These are phyloP conservation scores for Angomonas deanei DNA, from an alignment of 208 protist species.

Conservation along the genomic window DNA sequence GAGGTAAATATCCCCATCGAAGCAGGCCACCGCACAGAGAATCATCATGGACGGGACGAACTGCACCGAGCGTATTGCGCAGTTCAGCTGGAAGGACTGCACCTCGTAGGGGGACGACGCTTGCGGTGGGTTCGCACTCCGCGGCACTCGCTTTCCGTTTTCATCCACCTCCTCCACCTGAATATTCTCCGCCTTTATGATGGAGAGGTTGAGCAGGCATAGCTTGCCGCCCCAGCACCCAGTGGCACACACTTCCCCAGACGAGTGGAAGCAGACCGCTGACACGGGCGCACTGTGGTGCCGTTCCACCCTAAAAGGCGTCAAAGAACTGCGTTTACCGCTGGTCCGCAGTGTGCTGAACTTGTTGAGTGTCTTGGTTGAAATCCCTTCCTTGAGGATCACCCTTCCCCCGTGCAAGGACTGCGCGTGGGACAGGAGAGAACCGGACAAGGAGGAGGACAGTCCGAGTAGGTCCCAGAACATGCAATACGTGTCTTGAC, in stretches of 20 bases:
- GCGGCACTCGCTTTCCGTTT: background rate
- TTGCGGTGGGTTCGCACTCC: background rate
- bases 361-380: conserved; percentile 1
- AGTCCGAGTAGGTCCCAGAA: conserved; percentile 38
- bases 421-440: conserved; percentile 3
- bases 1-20: conserved; percentile 47
- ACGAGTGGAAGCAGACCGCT: conserved; percentile 51
- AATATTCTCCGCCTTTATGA: background rate
- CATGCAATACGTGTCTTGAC: conserved; percentile 51
- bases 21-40: conserved; percentile 67
- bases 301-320: conserved; percentile 38
- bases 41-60: conserved; percentile 65
- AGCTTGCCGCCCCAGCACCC: conserved; percentile 67
- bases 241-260: conserved; percentile 66
- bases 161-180: background rate
- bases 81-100: conserved; percentile 6
- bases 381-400: background rate
- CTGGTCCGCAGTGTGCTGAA: conserved; percentile 4
- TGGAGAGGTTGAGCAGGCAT: conserved; percentile 39
- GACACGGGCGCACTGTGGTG: conserved; percentile 61
- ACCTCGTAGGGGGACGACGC: conserved; percentile 11
- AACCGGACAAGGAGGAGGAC: conserved; percentile 8
- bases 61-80: conserved; percentile 45
- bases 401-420: background rate
- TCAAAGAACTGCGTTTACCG: conserved; percentile 10